Evolutionary conservation across 441 rosid species (phyloP), one percentile per base, ranked within the genome.

Genomic region (Daphne laureola): DNA sequence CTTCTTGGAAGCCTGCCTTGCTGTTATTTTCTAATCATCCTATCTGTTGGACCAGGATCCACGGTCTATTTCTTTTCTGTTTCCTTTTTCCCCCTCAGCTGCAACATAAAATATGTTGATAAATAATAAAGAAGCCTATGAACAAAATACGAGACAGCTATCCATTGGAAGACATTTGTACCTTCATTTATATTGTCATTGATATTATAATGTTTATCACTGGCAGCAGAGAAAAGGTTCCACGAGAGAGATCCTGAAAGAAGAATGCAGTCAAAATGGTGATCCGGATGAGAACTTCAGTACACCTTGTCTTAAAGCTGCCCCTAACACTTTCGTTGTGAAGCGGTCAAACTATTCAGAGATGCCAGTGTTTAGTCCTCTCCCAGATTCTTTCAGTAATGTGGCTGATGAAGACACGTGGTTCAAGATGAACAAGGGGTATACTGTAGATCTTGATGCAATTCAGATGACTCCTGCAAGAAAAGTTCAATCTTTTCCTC

Each of bases 331-430:
- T 57, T 91, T 84, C 60, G 96, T 91, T 48, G 85, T 73, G 61
- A 76, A 65, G 51, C 72, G 95, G 49, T 83, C 96, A 74, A 82
- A 73, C 69, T 78, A 82, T 64, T 66, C 83, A 17, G 60, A 68
- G 46, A 70, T 76, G 47, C 68, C 83, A 46, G 96, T 77, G 57
- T 86, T 41, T 61, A 88, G 95, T 69, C 98, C 95, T 12, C 83
- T 86, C 71, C 93, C 89, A 47, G 80, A 82, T 74, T 65, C 80
- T 63, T 67, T 80, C 53, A 81, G 92, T 67, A 73, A 67, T 54
- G 80, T 91, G 36, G 98, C 95, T 40, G 98, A 91, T 69, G 95
- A 91, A 76, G 98, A 91, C 64, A 78, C 93, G 5, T 91, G 96
- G 98, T 61, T 80, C 64, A 80, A 82, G 72, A 77, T 91, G 79